These are phyloP conservation scores for sorghum (Sorghum bicolor) DNA, from an alignment of 176 grass and related monocot genomes.

Conservation along the genomic window Sorghum_bicolor_NCBIv3 NC_012872.2:6786501-6787000, in stretches of 20 bases:
- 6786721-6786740: no score
- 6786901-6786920: not conserved
- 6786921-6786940: not conserved
- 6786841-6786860: not conserved
- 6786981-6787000: not conserved
- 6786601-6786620: not conserved
- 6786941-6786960: not conserved
- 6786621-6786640: not conserved
- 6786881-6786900: not conserved
- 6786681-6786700: no score
- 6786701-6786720: no score
- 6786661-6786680: no score
- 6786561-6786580: no score
- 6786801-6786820: not conserved
- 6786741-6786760: no score
- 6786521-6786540: no score
- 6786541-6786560: no score
- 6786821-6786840: conserved; percentile 3
- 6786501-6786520: not conserved
- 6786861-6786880: not conserved
- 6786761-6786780: no score
- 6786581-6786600: not conserved
- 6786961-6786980: not conserved
- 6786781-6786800: no score
- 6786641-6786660: not conserved